These are phyloP conservation scores for Myrica gale DNA, from an alignment of 306 rosid genomes.

Conservation along the genomic window DNA sequence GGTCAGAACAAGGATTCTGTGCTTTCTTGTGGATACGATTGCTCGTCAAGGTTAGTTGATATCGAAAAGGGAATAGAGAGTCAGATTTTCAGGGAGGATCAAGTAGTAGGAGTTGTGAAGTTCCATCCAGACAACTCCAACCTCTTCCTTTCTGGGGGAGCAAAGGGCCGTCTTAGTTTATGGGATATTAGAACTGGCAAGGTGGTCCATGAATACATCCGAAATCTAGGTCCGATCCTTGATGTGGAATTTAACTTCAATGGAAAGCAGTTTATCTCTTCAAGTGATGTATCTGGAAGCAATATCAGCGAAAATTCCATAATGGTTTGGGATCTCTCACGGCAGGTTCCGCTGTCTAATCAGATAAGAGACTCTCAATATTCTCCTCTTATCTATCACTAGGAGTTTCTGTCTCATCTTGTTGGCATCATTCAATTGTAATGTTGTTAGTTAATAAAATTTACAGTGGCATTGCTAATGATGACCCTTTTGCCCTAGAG, in stretches of 20 bases:
- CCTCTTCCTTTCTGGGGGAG: conserved; percentile 77
- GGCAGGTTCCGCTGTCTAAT: conserved; percentile 80
- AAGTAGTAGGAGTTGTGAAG: conserved; percentile 66
- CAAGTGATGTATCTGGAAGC: conserved; percentile 71
- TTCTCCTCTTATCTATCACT: conserved; percentile 8
- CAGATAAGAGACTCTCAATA: conserved; percentile 51
- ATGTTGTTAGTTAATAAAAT: not conserved
- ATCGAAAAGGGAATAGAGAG: conserved; percentile 77
- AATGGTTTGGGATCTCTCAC: conserved; percentile 79
- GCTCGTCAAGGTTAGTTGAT: conserved; percentile 71
- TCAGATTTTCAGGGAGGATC: conserved; percentile 65
- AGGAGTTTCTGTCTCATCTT: conserved; percentile 8
- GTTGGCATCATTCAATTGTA: not conserved
- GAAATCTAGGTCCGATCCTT: conserved; percentile 72
- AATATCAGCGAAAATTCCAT: conserved; percentile 76
- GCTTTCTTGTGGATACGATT: conserved; percentile 89
- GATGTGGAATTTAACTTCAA: conserved; percentile 68
- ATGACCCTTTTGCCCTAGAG: not conserved
- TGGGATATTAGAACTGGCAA: conserved; percentile 80
- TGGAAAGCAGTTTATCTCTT: conserved; percentile 76
- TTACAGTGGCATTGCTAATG: not conserved
- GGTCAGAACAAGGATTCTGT: conserved; percentile 68
- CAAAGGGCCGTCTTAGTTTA: conserved; percentile 64
- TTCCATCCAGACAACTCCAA: conserved; percentile 65
- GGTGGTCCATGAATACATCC: conserved; percentile 52